Evolutionary conservation across 2,329 filamentous ascomycete genomes (phyloP), one percentile per base, ranked within the genome.

Genomic region (Fusarium sp.): DNA sequence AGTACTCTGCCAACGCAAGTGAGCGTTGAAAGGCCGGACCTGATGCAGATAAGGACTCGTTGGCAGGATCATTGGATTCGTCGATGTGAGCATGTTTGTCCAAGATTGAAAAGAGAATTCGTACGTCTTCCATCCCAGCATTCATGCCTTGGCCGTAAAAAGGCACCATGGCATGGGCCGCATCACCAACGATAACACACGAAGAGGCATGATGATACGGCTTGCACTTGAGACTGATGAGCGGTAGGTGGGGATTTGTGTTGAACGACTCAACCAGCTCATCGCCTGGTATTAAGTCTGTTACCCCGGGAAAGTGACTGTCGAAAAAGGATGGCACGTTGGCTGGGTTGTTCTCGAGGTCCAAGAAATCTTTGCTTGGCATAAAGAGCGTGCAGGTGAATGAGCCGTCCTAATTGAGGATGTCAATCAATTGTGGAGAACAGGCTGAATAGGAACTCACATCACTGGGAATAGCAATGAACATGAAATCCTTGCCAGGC

Each of bases 71-170:
- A 52, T 84, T 84, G 53, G 79, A 79, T 44, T 86, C 82, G 20
- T 79, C 74, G 8, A 80, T 72, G 35, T 77, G 78, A 2, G 84
- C 81, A 69, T 94, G 84, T 70, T 87, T 86, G 79, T 97, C 94
- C 2, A 98, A 83, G 43, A 91, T 84, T 1, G 90, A 88, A 79
- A 97, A 99, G 1, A 99, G 86, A 7, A 97, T 89, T 9, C 92
- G 89, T 14, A 99, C 94, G 73, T 97, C 95, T 81, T 99, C 96
- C 41, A 99, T 87, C 1, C 96, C 96, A 0, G 96, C 92, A 75
- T 99, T 99, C 90, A 99, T 96, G 37, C 96, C 96, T 78, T 99
- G 96, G 0, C 96, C 96, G 78, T 98, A 99, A 79, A 99, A 99
- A 0, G 96, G 96, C 0, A 99, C 94, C 90, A 99, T 97, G 58